Evolutionary conservation across 2,329 filamentous ascomycete genomes (phyloP), one percentile per base, ranked within the genome.

Genomic region (Penicillium olsonii): DNA sequence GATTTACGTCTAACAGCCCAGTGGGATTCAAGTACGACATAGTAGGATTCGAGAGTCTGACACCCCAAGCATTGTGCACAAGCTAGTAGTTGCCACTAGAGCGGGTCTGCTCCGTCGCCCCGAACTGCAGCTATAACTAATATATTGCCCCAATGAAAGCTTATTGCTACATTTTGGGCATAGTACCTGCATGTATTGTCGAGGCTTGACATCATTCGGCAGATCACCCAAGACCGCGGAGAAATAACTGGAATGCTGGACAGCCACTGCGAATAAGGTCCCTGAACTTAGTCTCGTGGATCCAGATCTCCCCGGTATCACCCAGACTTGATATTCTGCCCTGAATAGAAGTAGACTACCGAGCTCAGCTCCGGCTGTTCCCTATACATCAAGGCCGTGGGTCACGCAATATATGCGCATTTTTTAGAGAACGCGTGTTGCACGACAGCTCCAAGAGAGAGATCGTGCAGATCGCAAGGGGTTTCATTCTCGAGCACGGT

Each of bases 381-480:
- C 10, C 12, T 22, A n/a, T 45, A 17, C 29, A 18, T 27, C 7
- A 2, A 9, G 35, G 18, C n/a, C 3, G 35, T 20, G 17, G 6
- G 22, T 29, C n/a, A 18, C 20, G 17, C 11, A 18, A 33, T 14
- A 34, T 45, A 19, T 19, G 10, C n/a, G 15, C 10, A 10, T 12
- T 11, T 40, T 8, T 19, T 31, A 24, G 7, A 18, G 15, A 18
- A 45, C 42, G 37, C 42, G 42, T 37, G 15, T 40, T 8, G 29
- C 27, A 5, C 20, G 22, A 17, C 20, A 35, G 14, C 35, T 31
- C 29, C 17, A 29, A 29, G 10, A 8, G 5, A n/a, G 10, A 17
- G 15, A 29, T n/a, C 6, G 14, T n/a, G 46, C 14, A 45, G 17
- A 34, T 49, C 20, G 37, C 47, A 50, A 50, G 47, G 47, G 47